A percentile compares a stretch with the other conserved stretches of the same genome.
Conservation (phyloP, 2,329 filamentous ascomycete species). For the Shiraia sp. region DNA sequence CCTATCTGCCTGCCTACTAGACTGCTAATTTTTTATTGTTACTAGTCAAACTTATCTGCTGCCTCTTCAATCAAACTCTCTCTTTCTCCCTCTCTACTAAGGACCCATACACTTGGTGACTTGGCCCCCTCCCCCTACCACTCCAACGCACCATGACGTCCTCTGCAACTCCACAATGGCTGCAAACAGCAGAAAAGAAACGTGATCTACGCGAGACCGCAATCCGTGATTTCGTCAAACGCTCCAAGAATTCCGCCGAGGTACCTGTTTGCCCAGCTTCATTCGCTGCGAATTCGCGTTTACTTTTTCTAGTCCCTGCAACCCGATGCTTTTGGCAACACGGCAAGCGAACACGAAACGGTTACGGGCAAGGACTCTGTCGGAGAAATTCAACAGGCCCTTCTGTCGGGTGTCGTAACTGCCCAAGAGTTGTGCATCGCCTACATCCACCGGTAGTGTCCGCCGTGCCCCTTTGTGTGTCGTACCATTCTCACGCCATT, state of each 20-base stretch:
- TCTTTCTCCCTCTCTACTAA: no score
- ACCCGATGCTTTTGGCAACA: constrained; percentile 9
- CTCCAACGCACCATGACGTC: constrained; percentile 15
- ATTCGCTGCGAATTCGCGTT: constrained; percentile 1
- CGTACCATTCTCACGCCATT: constrained; percentile 43
- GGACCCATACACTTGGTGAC: background rate
- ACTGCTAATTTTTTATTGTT: background rate
- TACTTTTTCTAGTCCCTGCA: constrained; percentile 19
- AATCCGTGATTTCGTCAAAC: constrained; percentile 24
- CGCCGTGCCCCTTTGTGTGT: constrained; percentile 11
- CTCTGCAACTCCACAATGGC: constrained; percentile 26
- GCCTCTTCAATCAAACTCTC: no score
- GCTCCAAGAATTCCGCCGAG: constrained; percentile 5
- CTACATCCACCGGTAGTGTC: constrained; percentile 36
- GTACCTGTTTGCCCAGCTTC: constrained; percentile 5
- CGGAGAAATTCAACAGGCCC: constrained; percentile 23
- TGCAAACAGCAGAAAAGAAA: constrained; percentile 29
- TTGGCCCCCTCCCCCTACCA: background rate
- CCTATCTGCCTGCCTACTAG: background rate
- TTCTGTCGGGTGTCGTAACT: constrained; percentile 32
- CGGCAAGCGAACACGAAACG: constrained; percentile 3
- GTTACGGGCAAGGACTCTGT: constrained; percentile 20
- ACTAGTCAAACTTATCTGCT: background rate
- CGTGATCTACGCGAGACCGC: constrained; percentile 28
- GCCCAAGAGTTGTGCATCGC: constrained; percentile 32